Evolutionary conservation across 352 stramenopile species (phyloP).

Genomic region (Phytophthora pinifolia): DNA sequence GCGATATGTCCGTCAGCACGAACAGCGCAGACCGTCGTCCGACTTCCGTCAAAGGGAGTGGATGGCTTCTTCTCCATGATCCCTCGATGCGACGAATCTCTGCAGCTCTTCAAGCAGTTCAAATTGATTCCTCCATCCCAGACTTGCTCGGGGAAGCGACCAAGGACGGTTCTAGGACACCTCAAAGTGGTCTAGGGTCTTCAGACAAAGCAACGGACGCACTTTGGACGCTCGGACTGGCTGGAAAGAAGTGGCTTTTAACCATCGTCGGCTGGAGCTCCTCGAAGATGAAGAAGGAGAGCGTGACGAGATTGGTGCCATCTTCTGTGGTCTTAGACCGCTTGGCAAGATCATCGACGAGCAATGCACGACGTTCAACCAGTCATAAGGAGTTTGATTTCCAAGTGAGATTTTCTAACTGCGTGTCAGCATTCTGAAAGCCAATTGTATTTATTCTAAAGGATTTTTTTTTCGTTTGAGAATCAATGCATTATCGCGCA

Average conservation of each 20-base stretch:
- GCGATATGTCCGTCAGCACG: background rate
- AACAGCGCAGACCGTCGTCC: background rate
- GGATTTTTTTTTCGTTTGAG: too few relatives aligned
- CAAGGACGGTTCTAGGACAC: background rate
- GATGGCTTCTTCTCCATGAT: conserved; percentile 16
- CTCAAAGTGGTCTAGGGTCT: conserved; percentile 73
- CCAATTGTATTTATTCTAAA: background rate
- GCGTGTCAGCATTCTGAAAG: too few relatives aligned
- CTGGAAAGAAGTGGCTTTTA: conserved; percentile 53
- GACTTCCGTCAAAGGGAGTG: conserved; percentile 3
- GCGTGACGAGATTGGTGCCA: conserved; percentile 72
- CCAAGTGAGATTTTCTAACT: conserved; percentile 69
- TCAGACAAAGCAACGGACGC: conserved; percentile 71
- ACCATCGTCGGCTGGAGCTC: conserved; percentile 39
- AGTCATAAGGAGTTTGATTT: conserved; percentile 65
- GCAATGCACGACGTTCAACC: conserved; percentile 58
- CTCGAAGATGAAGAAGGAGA: conserved; percentile 26
- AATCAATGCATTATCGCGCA: conserved; percentile 8
- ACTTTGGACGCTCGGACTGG: conserved; percentile 82
- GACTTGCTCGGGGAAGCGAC: background rate
- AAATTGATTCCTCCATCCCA: conserved; percentile 13
- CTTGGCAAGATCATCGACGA: conserved; percentile 63
- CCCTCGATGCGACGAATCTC: background rate
- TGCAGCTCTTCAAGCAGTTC: conserved; percentile 18
- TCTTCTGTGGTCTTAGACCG: conserved; percentile 70